Evolutionary conservation across 2,329 filamentous ascomycete species (phyloP), one percentile per base, ranked within the genome.

Genomic region (Aspergillus ustus): DNA sequence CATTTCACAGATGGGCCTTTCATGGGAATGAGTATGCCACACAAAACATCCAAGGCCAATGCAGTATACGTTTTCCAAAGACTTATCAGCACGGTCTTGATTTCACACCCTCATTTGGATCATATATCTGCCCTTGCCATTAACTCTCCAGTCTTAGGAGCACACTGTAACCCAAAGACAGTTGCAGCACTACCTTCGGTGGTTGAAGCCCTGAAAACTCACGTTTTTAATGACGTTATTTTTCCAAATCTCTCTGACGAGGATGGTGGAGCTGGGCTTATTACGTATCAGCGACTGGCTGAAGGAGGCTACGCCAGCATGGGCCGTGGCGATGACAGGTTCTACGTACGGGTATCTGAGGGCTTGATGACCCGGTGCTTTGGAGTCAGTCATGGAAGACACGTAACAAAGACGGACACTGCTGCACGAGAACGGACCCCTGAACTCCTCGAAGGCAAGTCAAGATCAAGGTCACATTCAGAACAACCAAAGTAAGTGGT

Each of bases 171-270:
- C 34, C 92, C 93, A 0, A 99, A 98, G 77, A 87, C 90, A 25
- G 82, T 99, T 15, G 93, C 94, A 1, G 94, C 91, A 0, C 81
- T 98, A 4, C 92, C 93, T 0, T 89, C 88, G 29, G 96, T 94
- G n/a, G 93, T 99, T 55, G 85, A 92, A 50, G 93, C 94, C 0
- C 89, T 99, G 77, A 98, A 97, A 75, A 88, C 84, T 0, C 93
- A 99, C 77, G 92, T 99, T 62, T 99, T 99, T 82, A 99, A 99
- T 78, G 96, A 97, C 72, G 82, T 97, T 61, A 96, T 98, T 57
- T 99, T 95, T 95, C 95, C 95, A 0, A 99, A 99, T 69, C 80
- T 99, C 44, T 96, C 92, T 0, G 94, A 99, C 72, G 95, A 99
- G 78, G 95, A 97, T 74, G 93, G 93, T 37, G 95, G 95, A 25